These are phyloP conservation scores for Anastatica hierochuntica DNA, from an alignment of 345 rosid genomes.

Conservation along the genomic window DNA sequence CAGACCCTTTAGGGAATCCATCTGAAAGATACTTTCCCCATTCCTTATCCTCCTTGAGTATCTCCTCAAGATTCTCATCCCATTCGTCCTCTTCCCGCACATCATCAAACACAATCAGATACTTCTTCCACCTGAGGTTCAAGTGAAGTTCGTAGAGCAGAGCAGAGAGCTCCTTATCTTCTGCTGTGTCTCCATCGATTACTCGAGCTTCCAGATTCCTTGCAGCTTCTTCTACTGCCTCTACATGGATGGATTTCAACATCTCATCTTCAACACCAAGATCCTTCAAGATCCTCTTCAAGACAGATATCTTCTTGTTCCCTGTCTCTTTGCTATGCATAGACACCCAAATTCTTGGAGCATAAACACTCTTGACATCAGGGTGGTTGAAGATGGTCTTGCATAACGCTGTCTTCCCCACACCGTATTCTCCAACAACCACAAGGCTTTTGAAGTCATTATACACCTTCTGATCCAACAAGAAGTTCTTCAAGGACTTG, in stretches of 20 bases:
- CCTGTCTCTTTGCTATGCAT: not conserved
- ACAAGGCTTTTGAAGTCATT: constrained; percentile 32
- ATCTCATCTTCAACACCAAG: constrained; percentile 21
- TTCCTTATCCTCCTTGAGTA: not conserved
- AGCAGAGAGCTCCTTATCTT: constrained; percentile 19
- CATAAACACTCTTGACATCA: constrained; percentile 25
- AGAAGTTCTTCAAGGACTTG: constrained; percentile 18
- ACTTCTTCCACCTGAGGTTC: constrained; percentile 35
- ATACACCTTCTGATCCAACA: constrained; percentile 16
- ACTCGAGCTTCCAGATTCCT: not conserved
- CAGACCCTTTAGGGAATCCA: constrained; percentile 46
- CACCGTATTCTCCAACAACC: constrained; percentile 30
- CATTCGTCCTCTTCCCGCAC: constrained; percentile 8
- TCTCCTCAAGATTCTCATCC: constrained; percentile 7
- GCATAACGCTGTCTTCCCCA: constrained; percentile 41
- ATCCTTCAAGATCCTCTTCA: constrained; percentile 17
- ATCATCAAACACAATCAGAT: constrained; percentile 41
- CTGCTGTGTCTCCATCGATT: not conserved
- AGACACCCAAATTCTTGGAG: constrained; percentile 38
- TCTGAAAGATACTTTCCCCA: constrained; percentile 31
- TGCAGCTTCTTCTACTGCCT: not conserved
- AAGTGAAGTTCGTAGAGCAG: constrained; percentile 37
- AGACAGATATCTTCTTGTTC: constrained; percentile 6
- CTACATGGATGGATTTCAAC: not conserved
- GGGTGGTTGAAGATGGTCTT: constrained; percentile 15